phyloP scores from a whole-genome alignment of 129 eudicot species.

The Rutidosis leptorrhynchoides region DNA sequence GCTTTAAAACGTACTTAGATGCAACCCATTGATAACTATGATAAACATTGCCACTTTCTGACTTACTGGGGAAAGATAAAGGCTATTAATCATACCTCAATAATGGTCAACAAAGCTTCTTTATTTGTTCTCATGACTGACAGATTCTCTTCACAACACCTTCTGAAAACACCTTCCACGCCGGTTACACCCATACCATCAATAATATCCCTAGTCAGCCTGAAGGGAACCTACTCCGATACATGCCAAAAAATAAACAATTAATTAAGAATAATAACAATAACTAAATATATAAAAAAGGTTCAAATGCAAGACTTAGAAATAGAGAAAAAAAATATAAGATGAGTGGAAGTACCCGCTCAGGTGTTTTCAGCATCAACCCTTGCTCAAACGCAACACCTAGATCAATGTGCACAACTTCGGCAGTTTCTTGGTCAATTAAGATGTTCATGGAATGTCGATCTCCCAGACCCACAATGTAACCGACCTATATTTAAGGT shows the following conservation, averaged over 20 bases:
- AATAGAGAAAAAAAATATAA: not conserved
- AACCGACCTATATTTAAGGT: conserved; percentile 63
- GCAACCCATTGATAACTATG: not conserved
- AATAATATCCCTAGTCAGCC: conserved; percentile 89
- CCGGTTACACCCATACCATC: conserved; percentile 99
- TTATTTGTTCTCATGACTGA: conserved; percentile 91
- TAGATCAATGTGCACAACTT: conserved; percentile 96
- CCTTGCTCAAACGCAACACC: conserved; percentile 99
- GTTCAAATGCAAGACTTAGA: not conserved
- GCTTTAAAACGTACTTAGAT: not conserved
- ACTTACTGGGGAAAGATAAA: not conserved
- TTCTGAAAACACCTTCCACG: conserved; percentile 96
- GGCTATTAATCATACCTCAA: conserved; percentile 48
- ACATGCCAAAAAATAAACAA: not conserved
- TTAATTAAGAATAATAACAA: not conserved
- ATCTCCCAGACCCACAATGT: conserved; percentile 98
- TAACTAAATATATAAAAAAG: not conserved
- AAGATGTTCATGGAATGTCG: conserved; percentile 91
- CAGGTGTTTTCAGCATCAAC: conserved; percentile 97
- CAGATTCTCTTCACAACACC: conserved; percentile 93
- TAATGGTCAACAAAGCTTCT: conserved; percentile 88
- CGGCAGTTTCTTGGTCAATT: conserved; percentile 93
- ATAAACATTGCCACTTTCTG: not conserved
- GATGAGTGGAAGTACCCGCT: conserved; percentile 55
- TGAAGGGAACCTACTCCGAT: conserved; percentile 67